A percentile compares a stretch with the other conserved stretches of the same genome.
These are phyloP conservation scores for Blastobotrys terrestris DNA, from an alignment of 805 yeast species.

Conservation along the genomic window DNA sequence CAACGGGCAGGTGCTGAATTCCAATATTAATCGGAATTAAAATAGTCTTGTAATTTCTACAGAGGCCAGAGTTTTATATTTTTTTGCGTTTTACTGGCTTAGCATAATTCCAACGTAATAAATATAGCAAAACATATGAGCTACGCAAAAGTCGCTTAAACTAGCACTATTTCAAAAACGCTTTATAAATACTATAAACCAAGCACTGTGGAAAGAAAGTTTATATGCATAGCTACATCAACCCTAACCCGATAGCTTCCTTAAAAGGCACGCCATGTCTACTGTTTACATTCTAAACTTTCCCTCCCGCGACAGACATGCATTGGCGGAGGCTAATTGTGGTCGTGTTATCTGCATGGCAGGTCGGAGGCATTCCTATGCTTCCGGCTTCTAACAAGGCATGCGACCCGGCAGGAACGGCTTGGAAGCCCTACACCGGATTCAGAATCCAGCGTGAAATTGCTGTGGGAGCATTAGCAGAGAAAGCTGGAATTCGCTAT, in stretches of 20 bases:
- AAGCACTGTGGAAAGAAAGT: no score
- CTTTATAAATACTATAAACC: background rate
- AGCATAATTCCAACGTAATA: no score
- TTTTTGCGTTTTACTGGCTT: no score
- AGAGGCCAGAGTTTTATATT: no score
- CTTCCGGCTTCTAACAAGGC: conserved; percentile 4
- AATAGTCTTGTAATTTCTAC: no score
- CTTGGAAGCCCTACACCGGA: conserved; percentile 11
- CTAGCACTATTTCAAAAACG: no score
- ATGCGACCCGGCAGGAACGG: conserved; percentile 7
- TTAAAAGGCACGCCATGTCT: background rate
- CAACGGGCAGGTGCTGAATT: no score
- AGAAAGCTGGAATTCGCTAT: background rate
- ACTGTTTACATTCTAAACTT: background rate
- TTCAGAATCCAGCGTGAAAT: conserved; percentile 8
- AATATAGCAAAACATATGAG: no score
- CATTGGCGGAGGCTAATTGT: background rate
- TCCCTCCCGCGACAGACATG: background rate
- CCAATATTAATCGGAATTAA: no score
- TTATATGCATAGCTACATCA: no score
- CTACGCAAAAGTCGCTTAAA: no score
- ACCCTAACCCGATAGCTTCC: background rate
- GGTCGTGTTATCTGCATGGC: background rate
- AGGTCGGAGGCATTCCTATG: background rate
- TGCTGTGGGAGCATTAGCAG: background rate